Conservation (phyloP, 768 basidiomycete genomes). For the Psilocybe tampanensis region DNA sequence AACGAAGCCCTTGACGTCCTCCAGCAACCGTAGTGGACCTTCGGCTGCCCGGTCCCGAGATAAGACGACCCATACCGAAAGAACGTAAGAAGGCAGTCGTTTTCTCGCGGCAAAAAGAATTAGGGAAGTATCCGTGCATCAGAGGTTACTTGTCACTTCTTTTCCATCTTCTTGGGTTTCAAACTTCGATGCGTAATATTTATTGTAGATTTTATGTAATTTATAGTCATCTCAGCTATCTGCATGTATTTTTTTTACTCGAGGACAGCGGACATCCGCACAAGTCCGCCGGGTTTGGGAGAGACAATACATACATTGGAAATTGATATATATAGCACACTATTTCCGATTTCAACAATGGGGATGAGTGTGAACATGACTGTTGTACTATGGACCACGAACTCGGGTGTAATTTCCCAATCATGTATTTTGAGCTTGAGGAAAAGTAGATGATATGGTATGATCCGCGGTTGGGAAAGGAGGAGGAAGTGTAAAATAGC, state of each 20-base stretch:
- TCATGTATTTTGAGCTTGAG: not conserved
- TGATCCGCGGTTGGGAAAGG: constrained; percentile 1
- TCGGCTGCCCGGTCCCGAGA: constrained; percentile 27
- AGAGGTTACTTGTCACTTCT: not conserved
- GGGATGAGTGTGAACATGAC: too few species aligned
- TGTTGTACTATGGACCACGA: not conserved
- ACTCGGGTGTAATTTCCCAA: not conserved
- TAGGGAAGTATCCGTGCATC: not conserved
- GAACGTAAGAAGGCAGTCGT: constrained; percentile 12
- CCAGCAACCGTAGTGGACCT: constrained; percentile 25
- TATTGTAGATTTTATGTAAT: not conserved
- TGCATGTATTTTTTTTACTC: not conserved
- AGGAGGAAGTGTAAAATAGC: not conserved
- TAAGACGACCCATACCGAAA: constrained; percentile 25
- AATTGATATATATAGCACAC: not conserved
- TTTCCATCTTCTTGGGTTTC: not conserved
- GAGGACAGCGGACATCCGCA: not conserved
- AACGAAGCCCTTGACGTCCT: constrained; percentile 50
- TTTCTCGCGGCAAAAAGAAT: not conserved
- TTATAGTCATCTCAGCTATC: not conserved
- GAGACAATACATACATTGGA: not conserved
- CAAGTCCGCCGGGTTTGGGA: not conserved
- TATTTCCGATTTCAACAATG: not conserved
- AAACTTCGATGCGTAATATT: not conserved
- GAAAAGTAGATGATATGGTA: not conserved